A percentile compares a stretch with the other conserved stretches of the same genome.
These are phyloP conservation scores for Eurotiales sp. DNA, from an alignment of 2,329 filamentous ascomycete species.

Conservation along the genomic window DNA sequence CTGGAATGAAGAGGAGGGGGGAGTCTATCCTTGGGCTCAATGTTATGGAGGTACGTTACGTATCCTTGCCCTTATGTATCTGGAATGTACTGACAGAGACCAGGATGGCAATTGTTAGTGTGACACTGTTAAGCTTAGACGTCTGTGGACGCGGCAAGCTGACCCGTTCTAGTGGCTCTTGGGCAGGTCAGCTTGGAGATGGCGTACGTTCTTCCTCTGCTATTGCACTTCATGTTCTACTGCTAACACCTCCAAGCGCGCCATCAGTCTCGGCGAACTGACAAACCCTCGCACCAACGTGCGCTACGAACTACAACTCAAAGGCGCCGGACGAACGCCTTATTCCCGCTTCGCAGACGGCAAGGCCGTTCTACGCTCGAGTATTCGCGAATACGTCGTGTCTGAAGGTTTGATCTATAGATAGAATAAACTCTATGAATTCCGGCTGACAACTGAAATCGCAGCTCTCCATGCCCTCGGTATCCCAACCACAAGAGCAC, in stretches of 20 bases:
- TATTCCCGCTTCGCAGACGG: constrained; percentile 97
- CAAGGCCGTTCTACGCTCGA: constrained; percentile 85
- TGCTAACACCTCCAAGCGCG: constrained; percentile 46
- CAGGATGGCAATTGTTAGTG: constrained; percentile 50
- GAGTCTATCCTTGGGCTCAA: constrained; percentile 97
- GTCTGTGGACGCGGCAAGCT: too few species aligned
- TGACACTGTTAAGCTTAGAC: background rate
- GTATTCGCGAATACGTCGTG: constrained; percentile 90
- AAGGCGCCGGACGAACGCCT: constrained; percentile 87
- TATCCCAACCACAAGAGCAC: constrained; percentile 81
- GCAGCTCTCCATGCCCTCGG: constrained; percentile 69
- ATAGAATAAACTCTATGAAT: background rate
- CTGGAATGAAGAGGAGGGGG: constrained; percentile 67
- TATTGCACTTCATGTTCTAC: background rate
- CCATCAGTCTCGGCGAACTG: constrained; percentile 89
- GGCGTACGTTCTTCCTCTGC: constrained; percentile 49
- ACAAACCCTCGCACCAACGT: constrained; percentile 68
- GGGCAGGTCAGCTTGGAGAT: constrained; percentile 94
- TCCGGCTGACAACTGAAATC: too few species aligned
- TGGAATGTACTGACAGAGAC: constrained; percentile 16
- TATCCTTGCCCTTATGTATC: background rate
- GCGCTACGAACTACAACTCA: constrained; percentile 87
- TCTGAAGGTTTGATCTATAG: constrained; percentile 60
- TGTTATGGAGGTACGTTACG: constrained; percentile 75
- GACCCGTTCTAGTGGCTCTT: constrained; percentile 58